Conservation (phyloP, 768 basidiomycete genomes). For the Termitomyces sp. region DNA sequence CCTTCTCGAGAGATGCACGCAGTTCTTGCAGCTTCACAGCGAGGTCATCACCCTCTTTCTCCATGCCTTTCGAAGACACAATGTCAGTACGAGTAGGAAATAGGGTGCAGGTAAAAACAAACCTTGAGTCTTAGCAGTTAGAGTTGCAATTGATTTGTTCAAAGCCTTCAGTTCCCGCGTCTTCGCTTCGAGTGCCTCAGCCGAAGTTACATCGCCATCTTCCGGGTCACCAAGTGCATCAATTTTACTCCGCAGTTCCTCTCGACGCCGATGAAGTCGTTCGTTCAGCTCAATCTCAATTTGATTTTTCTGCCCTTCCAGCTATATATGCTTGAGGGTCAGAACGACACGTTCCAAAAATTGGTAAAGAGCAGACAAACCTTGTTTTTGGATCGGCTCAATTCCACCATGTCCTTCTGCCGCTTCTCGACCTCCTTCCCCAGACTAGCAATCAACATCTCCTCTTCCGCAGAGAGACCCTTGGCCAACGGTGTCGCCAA, state of each 20-base stretch:
- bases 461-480: conserved; percentile 73
- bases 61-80: conserved; percentile 47
- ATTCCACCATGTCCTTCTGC: conserved; percentile 66
- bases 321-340: conserved; percentile 33
- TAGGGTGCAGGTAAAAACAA: conserved; percentile 18
- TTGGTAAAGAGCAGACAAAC: conserved; percentile 39
- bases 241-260: conserved; percentile 74
- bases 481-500: conserved; percentile 72
- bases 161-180: conserved; percentile 69
- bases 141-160: conserved; percentile 59
- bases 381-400: conserved; percentile 68
- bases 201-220: conserved; percentile 52
- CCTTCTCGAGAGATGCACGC: conserved; percentile 62
- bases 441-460: conserved; percentile 59
- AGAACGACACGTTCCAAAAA: background rate
- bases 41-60: conserved; percentile 69
- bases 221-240: conserved; percentile 71
- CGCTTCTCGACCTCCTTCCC: conserved; percentile 75
- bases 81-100: background rate
- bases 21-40: conserved; percentile 66
- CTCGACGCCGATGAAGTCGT: conserved; percentile 72
- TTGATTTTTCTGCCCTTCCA: conserved; percentile 74
- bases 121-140: conserved; percentile 66
- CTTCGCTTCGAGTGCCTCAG: conserved; percentile 67
- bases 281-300: conserved; percentile 95